phyloP scores from a whole-genome alignment of 768 basidiomycete species.

The Pisolithus microcarpus region DNA sequence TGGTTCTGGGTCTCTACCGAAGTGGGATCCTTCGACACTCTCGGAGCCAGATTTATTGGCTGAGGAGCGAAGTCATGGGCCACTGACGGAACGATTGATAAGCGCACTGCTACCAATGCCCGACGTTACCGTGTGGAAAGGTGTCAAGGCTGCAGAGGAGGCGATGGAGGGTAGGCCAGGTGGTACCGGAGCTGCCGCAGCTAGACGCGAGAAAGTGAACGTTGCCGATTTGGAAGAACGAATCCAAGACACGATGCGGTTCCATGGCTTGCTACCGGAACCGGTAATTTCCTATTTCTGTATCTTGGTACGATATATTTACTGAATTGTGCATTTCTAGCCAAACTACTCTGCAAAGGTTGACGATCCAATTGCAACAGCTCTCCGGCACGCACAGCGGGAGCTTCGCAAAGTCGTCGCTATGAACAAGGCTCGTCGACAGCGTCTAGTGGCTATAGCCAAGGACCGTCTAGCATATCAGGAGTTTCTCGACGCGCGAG shows the following conservation, averaged over 20 bases:
- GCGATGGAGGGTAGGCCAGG: slow-evolving; percentile 80
- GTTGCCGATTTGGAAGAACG: slow-evolving; percentile 74
- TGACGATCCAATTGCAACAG: slow-evolving; percentile 91
- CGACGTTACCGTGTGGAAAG: slow-evolving; percentile 60
- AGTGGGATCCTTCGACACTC: slow-evolving; percentile 81
- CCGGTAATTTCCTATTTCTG: slow-evolving; percentile 46
- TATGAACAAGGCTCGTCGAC: slow-evolving; percentile 78
- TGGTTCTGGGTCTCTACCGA: slow-evolving; percentile 39
- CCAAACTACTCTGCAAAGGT: slow-evolving; percentile 72
- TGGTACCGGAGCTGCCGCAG: slow-evolving; percentile 71
- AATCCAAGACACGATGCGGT: slow-evolving; percentile 69
- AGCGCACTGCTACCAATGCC: slow-evolving; percentile 67
- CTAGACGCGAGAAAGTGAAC: slow-evolving; percentile 66
- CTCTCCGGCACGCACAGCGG: slow-evolving; percentile 81
- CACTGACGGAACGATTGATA: slow-evolving; percentile 78
- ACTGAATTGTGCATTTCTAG: slow-evolving; percentile 31
- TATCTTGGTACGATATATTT: background rate
- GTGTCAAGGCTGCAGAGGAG: slow-evolving; percentile 77
- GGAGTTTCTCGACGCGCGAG: slow-evolving; percentile 81
- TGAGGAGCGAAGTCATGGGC: slow-evolving; percentile 81
- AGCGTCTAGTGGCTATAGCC: slow-evolving; percentile 65
- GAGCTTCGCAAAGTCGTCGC: slow-evolving; percentile 71
- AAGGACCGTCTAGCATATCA: slow-evolving; percentile 85
- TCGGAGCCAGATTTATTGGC: slow-evolving; percentile 59
- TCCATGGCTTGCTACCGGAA: slow-evolving; percentile 60